Percentiles rank a stretch among this genome's conserved stretches.
Conservation (phyloP, 2,329 filamentous ascomycete genomes). For the Paraphoma sp. region DNA sequence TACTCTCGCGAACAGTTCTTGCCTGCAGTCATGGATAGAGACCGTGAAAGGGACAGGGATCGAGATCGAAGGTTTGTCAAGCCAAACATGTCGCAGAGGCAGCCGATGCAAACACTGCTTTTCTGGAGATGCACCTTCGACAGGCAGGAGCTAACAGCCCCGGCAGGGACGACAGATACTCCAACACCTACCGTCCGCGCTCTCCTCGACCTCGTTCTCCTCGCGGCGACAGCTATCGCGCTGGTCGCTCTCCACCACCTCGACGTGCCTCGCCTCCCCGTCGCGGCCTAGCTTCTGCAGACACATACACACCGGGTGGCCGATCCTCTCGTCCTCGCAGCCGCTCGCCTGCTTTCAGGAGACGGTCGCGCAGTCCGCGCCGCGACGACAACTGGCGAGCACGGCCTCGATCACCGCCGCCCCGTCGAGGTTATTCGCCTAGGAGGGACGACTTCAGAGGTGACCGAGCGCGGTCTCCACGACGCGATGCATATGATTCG, state of each 20-base stretch:
- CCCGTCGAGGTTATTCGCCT: conserved; percentile 50
- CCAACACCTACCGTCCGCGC: conserved; percentile 47
- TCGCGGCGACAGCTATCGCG: conserved; percentile 47
- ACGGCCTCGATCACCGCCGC: conserved; percentile 59
- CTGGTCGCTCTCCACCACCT: conserved; percentile 41
- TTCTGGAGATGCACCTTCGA: not conserved
- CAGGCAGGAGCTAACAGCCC: not conserved
- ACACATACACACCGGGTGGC: conserved; percentile 50
- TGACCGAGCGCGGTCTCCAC: conserved; percentile 49
- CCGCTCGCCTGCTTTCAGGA: conserved; percentile 48
- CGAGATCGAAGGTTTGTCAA: conserved; percentile 53
- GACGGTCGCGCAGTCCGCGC: conserved; percentile 50
- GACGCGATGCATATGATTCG: conserved; percentile 47
- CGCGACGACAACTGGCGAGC: conserved; percentile 53
- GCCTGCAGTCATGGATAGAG: conserved; percentile 41
- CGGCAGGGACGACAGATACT: conserved; percentile 45
- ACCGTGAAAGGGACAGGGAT: conserved; percentile 51
- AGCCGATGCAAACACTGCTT: conserved; percentile 1
- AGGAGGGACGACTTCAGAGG: conserved; percentile 47
- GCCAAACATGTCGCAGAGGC: conserved; percentile 20
- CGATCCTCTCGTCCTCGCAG: conserved; percentile 46
- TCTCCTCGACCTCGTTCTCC: conserved; percentile 40
- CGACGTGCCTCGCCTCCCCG: conserved; percentile 38
- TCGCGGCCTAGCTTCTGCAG: conserved; percentile 44
- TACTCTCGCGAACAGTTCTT: not conserved